These are phyloP conservation scores for Camelina hispida DNA, from an alignment of 345 rosid species.

Conservation along the genomic window DNA sequence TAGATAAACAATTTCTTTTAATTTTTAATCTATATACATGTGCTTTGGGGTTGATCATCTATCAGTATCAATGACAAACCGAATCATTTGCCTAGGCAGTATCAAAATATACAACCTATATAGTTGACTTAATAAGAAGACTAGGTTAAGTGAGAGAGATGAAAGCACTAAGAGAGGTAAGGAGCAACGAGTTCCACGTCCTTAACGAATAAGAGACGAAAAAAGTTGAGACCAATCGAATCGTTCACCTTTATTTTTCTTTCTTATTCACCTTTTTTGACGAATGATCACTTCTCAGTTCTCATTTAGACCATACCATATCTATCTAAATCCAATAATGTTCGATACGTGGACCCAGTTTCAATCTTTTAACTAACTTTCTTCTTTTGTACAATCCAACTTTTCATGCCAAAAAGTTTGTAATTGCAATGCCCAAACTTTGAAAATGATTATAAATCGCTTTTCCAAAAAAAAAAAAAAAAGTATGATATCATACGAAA, in stretches of 20 bases:
- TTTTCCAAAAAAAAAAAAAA: neutral
- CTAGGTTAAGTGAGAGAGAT: neutral
- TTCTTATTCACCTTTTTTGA: slow-evolving; percentile 15
- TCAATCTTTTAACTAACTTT: slow-evolving; percentile 1
- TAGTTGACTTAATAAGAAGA: slow-evolving; percentile 25
- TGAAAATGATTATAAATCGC: neutral
- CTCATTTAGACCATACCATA: slow-evolving; percentile 14
- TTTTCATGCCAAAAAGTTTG: slow-evolving; percentile 31
- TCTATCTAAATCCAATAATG: slow-evolving; percentile 10
- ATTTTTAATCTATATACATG: neutral
- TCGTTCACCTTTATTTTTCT: slow-evolving; percentile 21
- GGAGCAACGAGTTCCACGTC: slow-evolving; percentile 36
- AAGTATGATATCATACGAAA: neutral
- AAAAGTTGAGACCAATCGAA: slow-evolving; percentile 25
- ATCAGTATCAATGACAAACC: neutral
- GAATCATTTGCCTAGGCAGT: neutral
- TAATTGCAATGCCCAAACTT: neutral
- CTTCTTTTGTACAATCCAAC: slow-evolving; percentile 13
- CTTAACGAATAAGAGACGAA: neutral
- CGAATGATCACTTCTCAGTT: slow-evolving; percentile 13
- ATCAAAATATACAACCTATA: neutral
- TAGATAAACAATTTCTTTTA: neutral
- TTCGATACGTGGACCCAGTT: slow-evolving; percentile 27
- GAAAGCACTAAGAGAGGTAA: slow-evolving; percentile 27
- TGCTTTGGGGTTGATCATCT: neutral